A percentile compares a stretch with the other conserved stretches of the same genome.
phyloP scores from a whole-genome alignment of 2,329 filamentous ascomycete genomes.

The Epichloe hybrida region DNA sequence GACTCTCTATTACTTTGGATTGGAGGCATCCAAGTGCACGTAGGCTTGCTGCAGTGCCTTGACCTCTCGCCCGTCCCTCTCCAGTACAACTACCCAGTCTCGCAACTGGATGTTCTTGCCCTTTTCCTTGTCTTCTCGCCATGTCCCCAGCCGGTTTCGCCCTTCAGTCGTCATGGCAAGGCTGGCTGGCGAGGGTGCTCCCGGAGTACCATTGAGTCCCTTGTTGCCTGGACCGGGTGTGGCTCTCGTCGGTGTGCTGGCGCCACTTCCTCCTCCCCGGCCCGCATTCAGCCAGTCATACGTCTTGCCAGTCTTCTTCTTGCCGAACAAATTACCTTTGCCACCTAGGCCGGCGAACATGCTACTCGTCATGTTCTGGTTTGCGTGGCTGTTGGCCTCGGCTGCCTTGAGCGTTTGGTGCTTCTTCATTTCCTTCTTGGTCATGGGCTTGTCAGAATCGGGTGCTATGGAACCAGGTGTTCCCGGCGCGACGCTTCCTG shows the following conservation, averaged over 20 bases:
- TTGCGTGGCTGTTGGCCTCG: constrained; percentile 65
- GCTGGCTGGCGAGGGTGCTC: constrained; percentile 17
- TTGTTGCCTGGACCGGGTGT: constrained; percentile 18
- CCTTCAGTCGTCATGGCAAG: constrained; percentile 41
- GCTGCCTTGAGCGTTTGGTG: constrained; percentile 63
- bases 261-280: constrained; percentile 35
- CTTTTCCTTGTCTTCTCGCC: constrained; percentile 65
- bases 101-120: constrained; percentile 71
- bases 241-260: constrained; percentile 34
- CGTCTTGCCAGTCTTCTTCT: constrained; percentile 50
- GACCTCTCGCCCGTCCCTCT: constrained; percentile 59
- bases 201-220: constrained; percentile 18
- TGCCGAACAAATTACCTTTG: constrained; percentile 41
- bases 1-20: constrained; percentile 21
- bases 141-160: constrained; percentile 54
- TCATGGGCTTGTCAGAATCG: constrained; percentile 54
- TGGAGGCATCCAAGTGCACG: constrained; percentile 35
- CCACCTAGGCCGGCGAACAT: constrained; percentile 55
- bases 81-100: constrained; percentile 68
- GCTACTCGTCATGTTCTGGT: constrained; percentile 71
- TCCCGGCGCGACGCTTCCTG: constrained; percentile 43
- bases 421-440: constrained; percentile 76
- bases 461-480: constrained; percentile 51
- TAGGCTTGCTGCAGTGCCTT: constrained; percentile 49
- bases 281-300: constrained; percentile 61